Evolutionary conservation across 768 basidiomycete genomes (phyloP).

Genomic region (Mycena olivaceomarginata): DNA sequence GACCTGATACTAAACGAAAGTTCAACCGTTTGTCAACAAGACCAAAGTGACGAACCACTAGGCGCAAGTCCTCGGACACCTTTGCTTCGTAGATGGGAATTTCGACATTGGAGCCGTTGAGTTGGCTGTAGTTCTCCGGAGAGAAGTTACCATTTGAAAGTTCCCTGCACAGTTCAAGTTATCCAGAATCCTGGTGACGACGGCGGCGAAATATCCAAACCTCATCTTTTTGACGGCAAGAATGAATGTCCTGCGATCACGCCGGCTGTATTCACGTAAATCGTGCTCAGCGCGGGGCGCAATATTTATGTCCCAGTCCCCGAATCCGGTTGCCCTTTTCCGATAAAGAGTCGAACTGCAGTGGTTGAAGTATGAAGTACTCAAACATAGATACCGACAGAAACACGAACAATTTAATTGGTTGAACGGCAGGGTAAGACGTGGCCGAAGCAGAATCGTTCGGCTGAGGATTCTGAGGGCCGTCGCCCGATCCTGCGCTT

Average conservation of each 20-base stretch:
- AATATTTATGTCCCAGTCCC: slow-evolving; percentile 64
- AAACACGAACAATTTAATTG: slow-evolving; percentile 24
- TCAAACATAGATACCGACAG: no score
- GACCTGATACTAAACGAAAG: slow-evolving; percentile 36
- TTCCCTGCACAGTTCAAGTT: slow-evolving; percentile 47
- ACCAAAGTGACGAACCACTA: slow-evolving; percentile 20
- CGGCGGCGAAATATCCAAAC: slow-evolving; percentile 49
- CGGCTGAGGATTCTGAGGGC: no score
- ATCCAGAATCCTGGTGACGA: no score
- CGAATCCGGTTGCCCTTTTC: slow-evolving; percentile 30
- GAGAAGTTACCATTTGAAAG: slow-evolving; percentile 72
- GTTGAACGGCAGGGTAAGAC: neutral
- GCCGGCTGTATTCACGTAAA: slow-evolving; percentile 53
- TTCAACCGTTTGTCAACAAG: neutral
- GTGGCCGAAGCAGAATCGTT: no score
- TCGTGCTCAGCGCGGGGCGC: slow-evolving; percentile 47
- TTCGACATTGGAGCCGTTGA: slow-evolving; percentile 53
- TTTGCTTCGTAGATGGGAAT: slow-evolving; percentile 37
- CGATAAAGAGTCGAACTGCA: slow-evolving; percentile 37
- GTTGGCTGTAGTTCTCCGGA: slow-evolving; percentile 65
- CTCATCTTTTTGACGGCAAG: slow-evolving; percentile 69
- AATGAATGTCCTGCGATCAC: slow-evolving; percentile 58
- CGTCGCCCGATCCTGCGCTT: neutral
- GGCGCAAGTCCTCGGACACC: slow-evolving; percentile 17
- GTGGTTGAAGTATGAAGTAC: neutral